A percentile compares a stretch with the other conserved stretches of the same genome.
These are phyloP conservation scores for Pistacia vera DNA, from an alignment of 345 rosid species.

Conservation along the genomic window DNA sequence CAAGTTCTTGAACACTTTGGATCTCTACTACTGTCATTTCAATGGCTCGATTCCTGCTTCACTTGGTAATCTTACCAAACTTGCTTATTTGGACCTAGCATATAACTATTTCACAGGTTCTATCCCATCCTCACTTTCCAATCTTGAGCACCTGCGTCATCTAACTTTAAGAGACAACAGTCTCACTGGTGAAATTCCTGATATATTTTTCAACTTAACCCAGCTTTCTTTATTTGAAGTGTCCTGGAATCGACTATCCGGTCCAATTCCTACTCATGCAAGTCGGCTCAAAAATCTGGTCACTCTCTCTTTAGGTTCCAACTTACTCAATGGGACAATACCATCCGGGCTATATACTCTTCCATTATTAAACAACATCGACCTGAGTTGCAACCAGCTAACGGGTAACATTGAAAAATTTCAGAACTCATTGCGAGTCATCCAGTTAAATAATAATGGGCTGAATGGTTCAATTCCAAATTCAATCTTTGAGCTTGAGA, in stretches of 20 bases:
- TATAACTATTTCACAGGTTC: conserved; percentile 16
- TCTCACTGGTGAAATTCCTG: conserved; percentile 28
- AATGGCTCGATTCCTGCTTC: neutral
- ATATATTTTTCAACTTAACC: neutral
- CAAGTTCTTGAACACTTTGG: neutral
- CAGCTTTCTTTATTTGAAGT: neutral
- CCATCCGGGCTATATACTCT: conserved; percentile 24
- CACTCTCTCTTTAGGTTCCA: neutral
- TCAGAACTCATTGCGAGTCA: neutral
- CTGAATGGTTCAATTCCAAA: conserved; percentile 23
- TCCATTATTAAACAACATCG: neutral
- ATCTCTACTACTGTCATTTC: neutral
- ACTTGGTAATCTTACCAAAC: conserved; percentile 6
- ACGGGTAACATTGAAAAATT: conserved; percentile 17
- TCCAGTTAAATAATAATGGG: conserved; percentile 12
- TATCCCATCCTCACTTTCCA: conserved; percentile 18
- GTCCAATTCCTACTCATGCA: neutral
- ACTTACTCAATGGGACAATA: conserved; percentile 19
- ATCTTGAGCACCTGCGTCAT: neutral
- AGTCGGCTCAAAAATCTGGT: neutral
- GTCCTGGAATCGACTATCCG: neutral
- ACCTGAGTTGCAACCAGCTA: conserved; percentile 2
- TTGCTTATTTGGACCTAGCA: neutral
- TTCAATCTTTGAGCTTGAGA: neutral
- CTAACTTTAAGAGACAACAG: neutral